Evolutionary conservation across 192 early-diverging fungal genomes (phyloP).

Genomic region (Podila epicladia): DNA sequence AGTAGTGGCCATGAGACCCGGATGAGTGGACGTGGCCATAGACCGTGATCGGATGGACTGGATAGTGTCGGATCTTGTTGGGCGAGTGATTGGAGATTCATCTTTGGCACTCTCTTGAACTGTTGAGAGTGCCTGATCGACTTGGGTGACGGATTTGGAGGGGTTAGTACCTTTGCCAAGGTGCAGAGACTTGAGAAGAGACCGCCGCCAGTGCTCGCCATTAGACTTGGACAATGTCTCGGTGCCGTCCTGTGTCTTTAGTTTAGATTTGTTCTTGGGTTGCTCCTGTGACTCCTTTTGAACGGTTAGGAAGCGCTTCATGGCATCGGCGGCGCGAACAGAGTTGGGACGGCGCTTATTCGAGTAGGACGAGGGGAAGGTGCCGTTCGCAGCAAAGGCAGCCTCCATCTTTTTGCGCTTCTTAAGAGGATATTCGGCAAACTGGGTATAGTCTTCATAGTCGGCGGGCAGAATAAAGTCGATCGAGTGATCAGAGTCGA

Average conservation of each 20-base stretch:
- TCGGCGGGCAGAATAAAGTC: conserved; percentile 34
- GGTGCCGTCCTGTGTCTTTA: conserved; percentile 1
- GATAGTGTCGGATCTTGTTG: conserved; percentile 18
- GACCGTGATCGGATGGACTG: conserved; percentile 28
- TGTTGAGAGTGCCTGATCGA: too few species aligned
- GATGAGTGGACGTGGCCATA: conserved; percentile 23
- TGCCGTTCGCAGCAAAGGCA: conserved; percentile 6
- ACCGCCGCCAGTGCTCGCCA: conserved; percentile 20
- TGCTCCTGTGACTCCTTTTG: conserved; percentile 1
- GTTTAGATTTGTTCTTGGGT: neutral
- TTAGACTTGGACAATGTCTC: neutral
- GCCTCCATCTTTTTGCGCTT: conserved; percentile 37
- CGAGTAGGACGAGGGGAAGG: neutral
- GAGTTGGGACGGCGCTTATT: conserved; percentile 26
- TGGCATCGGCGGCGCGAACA: conserved; percentile 14
- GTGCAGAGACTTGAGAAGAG: conserved; percentile 35
- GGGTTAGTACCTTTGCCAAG: conserved; percentile 13
- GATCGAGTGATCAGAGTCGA: conserved; percentile 27
- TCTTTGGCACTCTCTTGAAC: neutral
- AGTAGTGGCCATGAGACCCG: conserved; percentile 26
- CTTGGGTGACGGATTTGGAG: neutral
- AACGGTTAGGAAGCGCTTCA: conserved; percentile 31
- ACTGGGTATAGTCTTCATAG: conserved; percentile 42
- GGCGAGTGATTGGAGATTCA: neutral
- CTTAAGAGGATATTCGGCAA: conserved; percentile 42